Evolutionary conservation across 2,329 filamentous ascomycete species (phyloP), one percentile per base, ranked within the genome.

Genomic region (Cordyceps sp.): DNA sequence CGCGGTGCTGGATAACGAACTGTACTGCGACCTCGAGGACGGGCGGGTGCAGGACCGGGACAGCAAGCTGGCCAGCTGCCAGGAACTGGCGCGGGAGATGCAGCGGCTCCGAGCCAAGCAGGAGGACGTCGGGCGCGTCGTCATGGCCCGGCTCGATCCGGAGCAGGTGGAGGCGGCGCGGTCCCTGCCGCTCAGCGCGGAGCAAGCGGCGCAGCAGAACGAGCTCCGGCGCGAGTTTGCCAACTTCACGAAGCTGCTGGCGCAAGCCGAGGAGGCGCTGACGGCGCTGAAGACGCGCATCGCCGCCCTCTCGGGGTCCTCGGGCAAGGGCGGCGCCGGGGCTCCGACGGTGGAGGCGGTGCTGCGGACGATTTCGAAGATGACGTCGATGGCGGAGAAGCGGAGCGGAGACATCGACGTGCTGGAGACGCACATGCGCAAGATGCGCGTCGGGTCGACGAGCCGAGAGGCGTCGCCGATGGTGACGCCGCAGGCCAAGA

Each of bases 381-480:
- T 98, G 79, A 94, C 86, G 22, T 70, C 64, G 37, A 88, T 94
- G 78, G 81, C 81, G 0, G 83, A 96, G 61, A 83, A 84, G 57
- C 81, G 83, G 49, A 90, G 81, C 48, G 82, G 78, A 36, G 88
- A 96, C 45, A 75, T 98, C 32, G 84, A 93, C 50, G 73, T 93
- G 6, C 66, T 96, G 21, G 90, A 96, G 56, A 72, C 76, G 30
- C 82, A 93, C 49, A 73, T 98, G 58, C 75, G 79, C 36, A 82
- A 75, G 49, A 55, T 92, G 16, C 66, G 68, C 6, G 54, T 82
- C 10, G 52, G 54, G 8, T 53, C 61, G 6, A 42, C 38, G 10
- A 62, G 55, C 45, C 52, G 61, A 26, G 57, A 65, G 45, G 59
- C 47, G 25, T 63, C 51, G 15, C 60, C 58, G 2, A 50, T 53